Evolutionary conservation across 1,139 yeast genomes (phyloP).

Genomic region (Yamadazyma siamensis): DNA sequence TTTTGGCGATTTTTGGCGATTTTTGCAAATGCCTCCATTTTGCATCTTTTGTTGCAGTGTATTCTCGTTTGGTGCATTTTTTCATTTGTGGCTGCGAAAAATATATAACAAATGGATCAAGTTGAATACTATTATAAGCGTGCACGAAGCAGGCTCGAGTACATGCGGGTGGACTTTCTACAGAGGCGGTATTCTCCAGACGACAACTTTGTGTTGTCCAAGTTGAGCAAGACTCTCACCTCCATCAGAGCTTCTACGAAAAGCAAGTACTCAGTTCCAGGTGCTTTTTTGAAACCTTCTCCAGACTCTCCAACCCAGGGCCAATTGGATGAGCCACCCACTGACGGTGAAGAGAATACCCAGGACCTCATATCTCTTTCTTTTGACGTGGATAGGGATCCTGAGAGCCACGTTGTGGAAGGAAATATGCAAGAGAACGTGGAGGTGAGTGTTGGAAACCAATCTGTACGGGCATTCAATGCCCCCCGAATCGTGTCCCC

Average conservation of each 20-base stretch:
- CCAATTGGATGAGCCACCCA: constrained; percentile 1
- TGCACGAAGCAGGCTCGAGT: constrained; percentile 25
- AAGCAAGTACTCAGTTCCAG: constrained; percentile 21
- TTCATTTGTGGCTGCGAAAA: constrained; percentile 3
- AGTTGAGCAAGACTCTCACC: constrained; percentile 32
- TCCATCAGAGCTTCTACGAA: constrained; percentile 32
- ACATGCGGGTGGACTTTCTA: constrained; percentile 33
- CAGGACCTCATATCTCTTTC: constrained; percentile 2
- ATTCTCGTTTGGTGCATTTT: too few species aligned
- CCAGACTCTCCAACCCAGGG: background rate
- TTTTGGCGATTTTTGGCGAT: too few species aligned
- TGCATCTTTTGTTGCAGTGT: too few species aligned
- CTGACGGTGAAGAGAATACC: background rate
- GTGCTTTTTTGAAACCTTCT: constrained; percentile 16
- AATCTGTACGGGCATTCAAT: background rate
- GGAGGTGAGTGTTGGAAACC: background rate
- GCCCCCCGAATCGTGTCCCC: background rate
- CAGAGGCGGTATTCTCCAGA: constrained; percentile 42
- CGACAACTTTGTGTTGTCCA: constrained; percentile 36
- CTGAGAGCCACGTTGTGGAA: background rate
- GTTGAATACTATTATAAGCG: constrained; percentile 16
- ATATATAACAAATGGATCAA: constrained; percentile 4
- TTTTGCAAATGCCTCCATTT: too few species aligned
- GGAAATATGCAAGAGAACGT: background rate
- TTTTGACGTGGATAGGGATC: background rate